These are phyloP conservation scores for Dalbergia cultrata DNA, from an alignment of 306 rosid species.

Conservation along the genomic window DNA sequence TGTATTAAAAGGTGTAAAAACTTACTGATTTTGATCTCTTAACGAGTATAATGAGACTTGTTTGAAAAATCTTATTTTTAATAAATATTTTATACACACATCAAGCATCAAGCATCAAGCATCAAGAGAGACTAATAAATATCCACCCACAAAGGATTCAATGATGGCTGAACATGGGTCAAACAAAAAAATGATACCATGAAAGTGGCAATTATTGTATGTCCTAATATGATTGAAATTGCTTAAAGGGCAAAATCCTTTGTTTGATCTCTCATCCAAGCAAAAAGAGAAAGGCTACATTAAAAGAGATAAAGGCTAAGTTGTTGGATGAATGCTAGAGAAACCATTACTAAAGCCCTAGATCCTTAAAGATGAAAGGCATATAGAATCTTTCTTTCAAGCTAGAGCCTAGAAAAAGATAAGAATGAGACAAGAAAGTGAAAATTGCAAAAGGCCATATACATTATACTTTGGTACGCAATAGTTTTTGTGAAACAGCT, in stretches of 20 bases:
- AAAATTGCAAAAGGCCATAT: background rate
- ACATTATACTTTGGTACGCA: background rate
- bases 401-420: slow-evolving; percentile 18
- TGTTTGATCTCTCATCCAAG: slow-evolving; percentile 15
- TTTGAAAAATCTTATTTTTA: background rate
- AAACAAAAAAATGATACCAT: background rate
- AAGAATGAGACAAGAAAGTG: slow-evolving; percentile 23
- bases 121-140: background rate
- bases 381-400: slow-evolving; percentile 30
- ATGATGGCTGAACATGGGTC: slow-evolving; percentile 16
- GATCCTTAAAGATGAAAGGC: slow-evolving; percentile 33
- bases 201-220: slow-evolving; percentile 40
- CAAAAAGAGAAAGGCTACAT: slow-evolving; percentile 6
- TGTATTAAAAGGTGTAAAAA: no score
- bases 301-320: slow-evolving; percentile 30
- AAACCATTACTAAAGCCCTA: slow-evolving; percentile 8
- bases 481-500: slow-evolving; percentile 8
- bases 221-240: slow-evolving; percentile 15
- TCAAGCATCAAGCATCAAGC: background rate
- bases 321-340: slow-evolving; percentile 17
- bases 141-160: slow-evolving; percentile 13
- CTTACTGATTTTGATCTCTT: no score
- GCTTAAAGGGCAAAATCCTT: slow-evolving; percentile 28
- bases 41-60: no score
- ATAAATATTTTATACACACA: background rate